phyloP scores from a whole-genome alignment of 768 basidiomycete species.

The Epithele typhae region DNA sequence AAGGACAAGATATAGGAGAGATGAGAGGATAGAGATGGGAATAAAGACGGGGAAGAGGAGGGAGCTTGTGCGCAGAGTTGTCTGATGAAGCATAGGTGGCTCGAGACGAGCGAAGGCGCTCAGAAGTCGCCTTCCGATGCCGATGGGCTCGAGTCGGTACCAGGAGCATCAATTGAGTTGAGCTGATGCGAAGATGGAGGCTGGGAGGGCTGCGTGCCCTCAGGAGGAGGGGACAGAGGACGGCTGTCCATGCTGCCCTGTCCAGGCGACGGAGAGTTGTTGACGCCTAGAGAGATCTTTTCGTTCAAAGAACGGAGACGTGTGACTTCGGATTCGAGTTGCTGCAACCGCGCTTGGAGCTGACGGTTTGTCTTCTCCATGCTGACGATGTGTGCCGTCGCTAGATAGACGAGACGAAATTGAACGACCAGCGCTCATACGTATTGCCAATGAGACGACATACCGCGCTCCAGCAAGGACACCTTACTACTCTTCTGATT shows the following conservation, averaged over 20 bases:
- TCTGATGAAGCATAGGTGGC: slow-evolving; percentile 12
- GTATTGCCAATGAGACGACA: neutral
- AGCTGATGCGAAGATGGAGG: too few species aligned
- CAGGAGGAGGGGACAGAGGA: slow-evolving; percentile 64
- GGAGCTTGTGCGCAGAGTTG: slow-evolving; percentile 17
- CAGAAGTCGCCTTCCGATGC: slow-evolving; percentile 31
- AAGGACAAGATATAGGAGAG: slow-evolving; percentile 18
- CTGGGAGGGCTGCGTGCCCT: slow-evolving; percentile 32
- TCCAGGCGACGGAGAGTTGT: slow-evolving; percentile 53
- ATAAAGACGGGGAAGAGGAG: slow-evolving; percentile 10
- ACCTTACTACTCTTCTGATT: slow-evolving; percentile 93
- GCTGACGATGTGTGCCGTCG: slow-evolving; percentile 72
- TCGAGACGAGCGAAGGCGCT: slow-evolving; percentile 13
- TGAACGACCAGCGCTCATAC: slow-evolving; percentile 1
- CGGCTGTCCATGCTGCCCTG: slow-evolving; percentile 39
- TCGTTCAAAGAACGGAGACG: slow-evolving; percentile 75
- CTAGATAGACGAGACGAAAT: slow-evolving; percentile 32
- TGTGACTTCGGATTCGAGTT: slow-evolving; percentile 64
- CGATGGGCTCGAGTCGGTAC: slow-evolving; percentile 52
- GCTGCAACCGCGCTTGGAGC: slow-evolving; percentile 61
- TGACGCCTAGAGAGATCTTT: slow-evolving; percentile 70
- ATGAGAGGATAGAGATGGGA: slow-evolving; percentile 18
- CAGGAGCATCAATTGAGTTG: slow-evolving; percentile 52
- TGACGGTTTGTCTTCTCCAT: slow-evolving; percentile 72
- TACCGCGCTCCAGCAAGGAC: slow-evolving; percentile 83